Percentiles rank a stretch among this genome's conserved stretches.
Conservation (phyloP, 139 green algal species). For the Limnomonas spitsbergensis region DNA sequence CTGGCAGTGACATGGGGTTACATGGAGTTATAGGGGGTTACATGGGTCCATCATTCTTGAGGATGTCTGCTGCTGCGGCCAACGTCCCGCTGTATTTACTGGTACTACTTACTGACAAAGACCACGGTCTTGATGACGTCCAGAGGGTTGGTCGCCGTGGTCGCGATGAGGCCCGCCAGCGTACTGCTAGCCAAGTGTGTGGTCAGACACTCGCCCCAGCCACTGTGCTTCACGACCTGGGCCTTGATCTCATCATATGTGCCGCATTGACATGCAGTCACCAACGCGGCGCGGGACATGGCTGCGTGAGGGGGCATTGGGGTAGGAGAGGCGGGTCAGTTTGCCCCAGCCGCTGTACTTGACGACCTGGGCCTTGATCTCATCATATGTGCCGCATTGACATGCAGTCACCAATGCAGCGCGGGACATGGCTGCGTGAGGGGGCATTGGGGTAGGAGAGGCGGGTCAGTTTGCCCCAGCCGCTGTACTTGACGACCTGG, state of each 20-base stretch:
- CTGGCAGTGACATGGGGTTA: conserved; percentile 7
- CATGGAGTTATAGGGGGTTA: too few species aligned
- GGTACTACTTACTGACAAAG: conserved; percentile 47
- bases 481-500: conserved; percentile 25
- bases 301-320: conserved; percentile 25
- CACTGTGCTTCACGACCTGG: conserved; percentile 25
- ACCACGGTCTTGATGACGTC: conserved; percentile 70
- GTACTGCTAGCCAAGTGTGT: conserved; percentile 47
- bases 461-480: conserved; percentile 46
- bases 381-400: conserved; percentile 65
- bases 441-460: too few species aligned
- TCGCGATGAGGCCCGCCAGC: conserved; percentile 63
- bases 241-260: conserved; percentile 63
- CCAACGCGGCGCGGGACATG: conserved; percentile 50
- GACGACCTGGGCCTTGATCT: conserved; percentile 46
- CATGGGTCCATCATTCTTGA: conserved; percentile 40
- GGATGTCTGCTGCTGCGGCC: conserved; percentile 19
- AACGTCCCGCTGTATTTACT: too few species aligned
- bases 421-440: conserved; percentile 42
- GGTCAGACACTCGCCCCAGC: conserved; percentile 35
- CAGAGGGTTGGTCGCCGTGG: conserved; percentile 64
- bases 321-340: too few species aligned
- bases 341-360: conserved; percentile 36
- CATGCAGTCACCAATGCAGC: too few species aligned
- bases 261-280: too few species aligned